Base-by-base conservation (phyloP, 768 basidiomycete species). In the Leccinum disarticulatum region DNA sequence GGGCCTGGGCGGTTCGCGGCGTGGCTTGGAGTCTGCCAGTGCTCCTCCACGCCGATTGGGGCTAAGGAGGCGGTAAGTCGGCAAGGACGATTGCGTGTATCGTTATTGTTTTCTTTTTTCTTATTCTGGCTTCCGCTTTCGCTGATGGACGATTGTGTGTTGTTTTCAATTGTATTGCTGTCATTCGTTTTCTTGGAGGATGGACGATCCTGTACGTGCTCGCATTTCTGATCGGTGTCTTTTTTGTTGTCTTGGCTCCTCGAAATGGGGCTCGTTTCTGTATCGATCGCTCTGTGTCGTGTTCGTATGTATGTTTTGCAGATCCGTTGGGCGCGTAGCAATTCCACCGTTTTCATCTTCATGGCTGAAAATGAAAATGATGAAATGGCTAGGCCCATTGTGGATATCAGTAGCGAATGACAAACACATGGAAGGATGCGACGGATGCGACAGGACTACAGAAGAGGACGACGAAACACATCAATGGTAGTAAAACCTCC, bases 1-100 rank as follows among this genome's bases (percentile, higher is more conserved):
- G 19, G 57, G 59, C 33, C 25, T 75, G 17, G 56, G 57, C 35
- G 63, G 65, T 8, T 19, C 28, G 28, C 61, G 61, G 64, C 53
- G 51, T 17, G 61, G 38, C 13, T 33, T 62, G 3, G 59, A 63
- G 28, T 54, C 27, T 31, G 19, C 41, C 14, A 13, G 43, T 46
- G 43, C 48, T 49, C 54, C 61, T 35, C 60, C 61, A 6, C 57
- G 56, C 54, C 61, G 52, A 53, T 48, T 14, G 14, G 61, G 64
- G 13, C 35, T 56, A 54, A 57, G 63, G 38, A 54, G 55, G 43
- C 60, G 61, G 28, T 67, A 25, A 62, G 25, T 35, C 19, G 31
- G 38, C 41, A 25, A 55, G 36, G 54, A 46, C 4, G 48, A 10
- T 46, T 15, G 0, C 8, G 15, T 3, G 47, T 43, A 35, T 35